phyloP scores from a whole-genome alignment of 768 basidiomycete genomes.

The Tylopilus intermedius region DNA sequence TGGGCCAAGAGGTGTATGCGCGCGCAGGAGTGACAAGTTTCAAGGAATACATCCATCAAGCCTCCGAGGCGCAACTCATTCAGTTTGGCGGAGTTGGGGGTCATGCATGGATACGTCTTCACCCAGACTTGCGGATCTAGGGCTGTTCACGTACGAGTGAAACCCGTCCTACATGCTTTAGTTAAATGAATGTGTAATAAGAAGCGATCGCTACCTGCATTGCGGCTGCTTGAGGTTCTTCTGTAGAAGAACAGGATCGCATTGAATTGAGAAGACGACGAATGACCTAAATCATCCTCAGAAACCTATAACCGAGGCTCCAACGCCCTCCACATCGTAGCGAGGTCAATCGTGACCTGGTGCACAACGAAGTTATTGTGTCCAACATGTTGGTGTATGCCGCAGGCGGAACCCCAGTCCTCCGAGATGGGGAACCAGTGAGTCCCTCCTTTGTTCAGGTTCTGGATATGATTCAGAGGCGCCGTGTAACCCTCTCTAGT shows the following conservation, averaged over 20 bases:
- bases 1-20: slow-evolving; percentile 34
- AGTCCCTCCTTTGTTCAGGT: no score
- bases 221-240: not conserved
- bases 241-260: not conserved
- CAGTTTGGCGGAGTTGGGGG: slow-evolving; percentile 37
- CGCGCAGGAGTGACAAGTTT: slow-evolving; percentile 39
- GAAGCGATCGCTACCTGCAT: not conserved
- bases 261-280: not conserved
- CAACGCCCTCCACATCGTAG: not conserved
- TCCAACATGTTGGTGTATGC: not conserved
- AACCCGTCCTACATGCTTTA: slow-evolving; percentile 10
- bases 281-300: slow-evolving; percentile 9
- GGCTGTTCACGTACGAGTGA: slow-evolving; percentile 5
- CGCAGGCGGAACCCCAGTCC: not conserved
- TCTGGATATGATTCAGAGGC: no score
- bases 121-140: slow-evolving; percentile 21
- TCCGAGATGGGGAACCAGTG: not conserved
- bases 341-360: slow-evolving; percentile 1
- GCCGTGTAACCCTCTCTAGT: no score
- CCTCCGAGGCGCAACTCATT: slow-evolving; percentile 36
- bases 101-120: slow-evolving; percentile 34
- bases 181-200: slow-evolving; percentile 16
- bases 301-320: slow-evolving; percentile 1
- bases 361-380: not conserved
- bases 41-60: slow-evolving; percentile 37